These are phyloP conservation scores for Miscanthus lutarioriparius DNA, from an alignment of 176 grass and related monocot species.

Conservation along the genomic window DNA sequence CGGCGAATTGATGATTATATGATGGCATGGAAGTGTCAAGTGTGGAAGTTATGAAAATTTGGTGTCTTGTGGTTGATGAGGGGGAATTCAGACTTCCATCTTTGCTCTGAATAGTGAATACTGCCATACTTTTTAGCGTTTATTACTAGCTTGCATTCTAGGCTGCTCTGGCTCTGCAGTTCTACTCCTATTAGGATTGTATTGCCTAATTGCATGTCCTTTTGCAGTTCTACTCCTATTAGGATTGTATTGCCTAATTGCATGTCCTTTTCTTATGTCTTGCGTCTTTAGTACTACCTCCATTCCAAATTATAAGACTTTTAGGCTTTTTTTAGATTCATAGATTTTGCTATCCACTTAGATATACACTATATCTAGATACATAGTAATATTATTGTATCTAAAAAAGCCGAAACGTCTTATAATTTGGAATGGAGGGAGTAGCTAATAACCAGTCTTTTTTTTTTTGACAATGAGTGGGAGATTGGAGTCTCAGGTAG, in stretches of 20 bases:
- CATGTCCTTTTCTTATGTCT: neutral
- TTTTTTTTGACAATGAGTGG: neutral
- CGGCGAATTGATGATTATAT: neutral
- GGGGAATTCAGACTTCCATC: neutral
- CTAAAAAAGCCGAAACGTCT: neutral
- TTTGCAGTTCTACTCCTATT: constrained; percentile 1
- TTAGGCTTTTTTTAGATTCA: neutral
- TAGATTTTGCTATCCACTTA: neutral
- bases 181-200: neutral
- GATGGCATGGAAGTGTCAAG: constrained; percentile 15
- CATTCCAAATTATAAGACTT: neutral
- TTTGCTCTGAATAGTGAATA: neutral
- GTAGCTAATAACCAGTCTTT: neutral
- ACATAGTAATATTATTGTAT: neutral
- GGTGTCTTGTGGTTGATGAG: constrained; percentile 29
- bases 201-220: neutral
- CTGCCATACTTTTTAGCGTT: neutral
- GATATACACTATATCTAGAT: neutral
- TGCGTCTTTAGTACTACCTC: neutral
- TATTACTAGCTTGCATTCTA: neutral
- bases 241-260: neutral
- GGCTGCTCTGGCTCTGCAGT: neutral
- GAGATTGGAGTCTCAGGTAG: neutral
- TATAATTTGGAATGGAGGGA: neutral
- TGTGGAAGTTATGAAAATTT: constrained; percentile 10